These are phyloP conservation scores for Datisca glomerata DNA, from an alignment of 306 rosid genomes.

Conservation along the genomic window DNA sequence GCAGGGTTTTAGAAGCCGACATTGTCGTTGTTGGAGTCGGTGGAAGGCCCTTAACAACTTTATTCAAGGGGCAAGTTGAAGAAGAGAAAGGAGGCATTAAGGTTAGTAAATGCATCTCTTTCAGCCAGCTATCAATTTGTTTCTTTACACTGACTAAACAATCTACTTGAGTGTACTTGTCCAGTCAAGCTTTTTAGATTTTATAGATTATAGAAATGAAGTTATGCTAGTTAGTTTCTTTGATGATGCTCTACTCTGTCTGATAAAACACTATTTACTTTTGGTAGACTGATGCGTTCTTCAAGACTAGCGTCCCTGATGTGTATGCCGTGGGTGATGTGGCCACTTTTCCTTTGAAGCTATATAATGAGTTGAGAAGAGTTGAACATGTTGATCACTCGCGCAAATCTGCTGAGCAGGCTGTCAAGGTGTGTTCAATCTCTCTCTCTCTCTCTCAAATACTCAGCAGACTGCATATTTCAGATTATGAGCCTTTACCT, in stretches of 20 bases:
- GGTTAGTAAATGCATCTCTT: conserved; percentile 26
- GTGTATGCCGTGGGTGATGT: conserved; percentile 99
- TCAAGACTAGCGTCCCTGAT: conserved; percentile 57
- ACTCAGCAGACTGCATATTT: background rate
- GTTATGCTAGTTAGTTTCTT: no score
- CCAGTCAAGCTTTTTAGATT: no score
- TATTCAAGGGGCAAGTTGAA: conserved; percentile 92
- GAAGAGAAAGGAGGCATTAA: conserved; percentile 92
- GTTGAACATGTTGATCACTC: conserved; percentile 96
- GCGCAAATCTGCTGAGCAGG: conserved; percentile 95
- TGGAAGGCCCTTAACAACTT: conserved; percentile 57
- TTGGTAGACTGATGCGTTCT: conserved; percentile 79
- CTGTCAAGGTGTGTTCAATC: conserved; percentile 51
- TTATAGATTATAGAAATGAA: no score
- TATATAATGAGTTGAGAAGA: conserved; percentile 73
- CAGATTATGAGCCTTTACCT: background rate
- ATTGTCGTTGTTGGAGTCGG: conserved; percentile 96
- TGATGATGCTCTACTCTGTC: background rate
- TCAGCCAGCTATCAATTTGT: no score
- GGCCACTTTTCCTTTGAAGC: conserved; percentile 86
- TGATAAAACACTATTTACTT: background rate
- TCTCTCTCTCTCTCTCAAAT: conserved; percentile 1
- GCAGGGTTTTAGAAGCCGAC: conserved; percentile 81
- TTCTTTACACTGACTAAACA: no score
- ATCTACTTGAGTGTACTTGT: no score